These are phyloP conservation scores for Cercospora sp. DNA, from an alignment of 2,329 filamentous ascomycete species.

Conservation along the genomic window DNA sequence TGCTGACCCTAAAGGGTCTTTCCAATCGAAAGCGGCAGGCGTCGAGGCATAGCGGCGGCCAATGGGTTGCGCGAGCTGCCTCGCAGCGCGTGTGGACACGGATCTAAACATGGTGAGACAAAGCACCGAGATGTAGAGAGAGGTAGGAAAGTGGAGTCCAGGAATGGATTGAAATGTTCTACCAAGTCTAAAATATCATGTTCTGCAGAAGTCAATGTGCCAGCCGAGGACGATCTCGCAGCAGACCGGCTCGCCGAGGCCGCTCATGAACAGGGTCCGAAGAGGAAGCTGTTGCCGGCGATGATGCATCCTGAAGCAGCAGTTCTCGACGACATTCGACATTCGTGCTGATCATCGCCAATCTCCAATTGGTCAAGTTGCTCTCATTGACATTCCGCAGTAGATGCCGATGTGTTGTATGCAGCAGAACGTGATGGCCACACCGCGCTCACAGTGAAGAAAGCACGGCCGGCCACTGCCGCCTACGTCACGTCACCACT, in stretches of 20 bases:
- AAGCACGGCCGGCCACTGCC: background rate
- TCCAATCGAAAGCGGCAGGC: conserved; percentile 73
- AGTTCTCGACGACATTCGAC: background rate
- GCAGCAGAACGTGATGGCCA: background rate
- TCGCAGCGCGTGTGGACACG: conserved; percentile 44
- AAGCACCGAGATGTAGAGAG: background rate
- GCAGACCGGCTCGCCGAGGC: conserved; percentile 12
- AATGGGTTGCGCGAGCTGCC: conserved; percentile 36
- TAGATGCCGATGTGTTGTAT: background rate
- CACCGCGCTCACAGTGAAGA: background rate
- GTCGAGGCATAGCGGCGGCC: conserved; percentile 45
- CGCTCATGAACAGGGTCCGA: conserved; percentile 10
- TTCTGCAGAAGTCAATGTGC: conserved; percentile 10
- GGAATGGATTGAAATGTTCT: background rate
- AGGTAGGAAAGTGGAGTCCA: background rate
- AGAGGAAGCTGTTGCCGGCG: conserved; percentile 5
- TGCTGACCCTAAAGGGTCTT: conserved; percentile 75
- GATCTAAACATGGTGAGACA: conserved; percentile 46
- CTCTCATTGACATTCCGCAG: background rate
- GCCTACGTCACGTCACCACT: conserved; percentile 15
- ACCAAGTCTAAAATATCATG: conserved; percentile 15
- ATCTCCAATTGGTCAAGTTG: background rate
- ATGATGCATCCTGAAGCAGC: background rate
- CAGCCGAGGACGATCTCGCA: conserved; percentile 15
- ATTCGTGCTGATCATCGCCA: background rate